Evolutionary conservation across 2,329 filamentous ascomycete genomes (phyloP), one percentile per base, ranked within the genome.

Genomic region (Colletotrichum sp.): DNA sequence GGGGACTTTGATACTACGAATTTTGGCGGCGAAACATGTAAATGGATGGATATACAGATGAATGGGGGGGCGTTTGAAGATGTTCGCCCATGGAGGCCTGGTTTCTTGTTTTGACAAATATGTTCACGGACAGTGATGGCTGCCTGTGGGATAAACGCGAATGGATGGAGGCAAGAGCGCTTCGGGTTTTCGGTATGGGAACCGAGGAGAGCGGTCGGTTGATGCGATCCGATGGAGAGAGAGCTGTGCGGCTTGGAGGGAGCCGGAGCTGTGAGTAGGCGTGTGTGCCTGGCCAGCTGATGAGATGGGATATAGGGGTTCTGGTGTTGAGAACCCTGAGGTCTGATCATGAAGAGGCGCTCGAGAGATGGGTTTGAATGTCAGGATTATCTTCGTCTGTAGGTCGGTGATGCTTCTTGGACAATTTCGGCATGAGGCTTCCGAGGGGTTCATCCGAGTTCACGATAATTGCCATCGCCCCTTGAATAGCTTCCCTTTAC

Each of bases 341-440:
- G 10, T 52, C 43, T 52, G 43, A 5, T 13, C 12, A 52, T 2
- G n/a, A 52, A 22, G 43, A 52, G n/a, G 9, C 3, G 43, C 1
- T 22, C 43, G 5, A 22, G 43, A 16, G 10, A 2, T 4, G 10
- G 0, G 1, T 0, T 52, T 13, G n/a, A 52, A 8, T 12, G n/a
- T 52, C 43, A 3, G n/a, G 6, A 52, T 8, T 22, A 22, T 22
- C 43, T 52, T 52, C 43, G 1, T 52, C 43, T 52, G n/a, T 52
- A 52, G n/a, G n/a, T 52, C 43, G 43, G 43, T 52, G 43, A 52
- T n/a, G n/a, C 4, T 22, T 1, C 6, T 22, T 52, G 4, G 6
- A 1, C 10, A n/a, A 3, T 8, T 4, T 2, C 2, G 7, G n/a
- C 10, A 2, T 13, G 43, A 52, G 0, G 43, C 6, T n/a, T 0